A percentile compares a stretch with the other conserved stretches of the same genome.
phyloP scores from a whole-genome alignment of 208 protist species.

The Crithidia fasciculata region DNA sequence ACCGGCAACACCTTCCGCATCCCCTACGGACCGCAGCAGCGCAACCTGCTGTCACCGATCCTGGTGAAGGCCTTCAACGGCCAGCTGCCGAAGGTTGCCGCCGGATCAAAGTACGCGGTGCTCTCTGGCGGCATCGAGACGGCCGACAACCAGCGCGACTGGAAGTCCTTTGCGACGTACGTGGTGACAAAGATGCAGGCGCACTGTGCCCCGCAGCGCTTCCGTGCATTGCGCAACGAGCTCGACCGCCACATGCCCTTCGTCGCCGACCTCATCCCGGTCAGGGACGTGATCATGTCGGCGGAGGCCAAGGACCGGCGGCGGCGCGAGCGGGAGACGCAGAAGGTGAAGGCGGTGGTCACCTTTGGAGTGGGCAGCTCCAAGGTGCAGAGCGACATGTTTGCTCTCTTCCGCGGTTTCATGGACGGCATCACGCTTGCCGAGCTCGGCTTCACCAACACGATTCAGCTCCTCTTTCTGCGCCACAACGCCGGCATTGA shows the following conservation, averaged over 20 bases:
- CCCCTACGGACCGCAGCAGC: conserved; percentile 78
- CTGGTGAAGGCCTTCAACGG: conserved; percentile 81
- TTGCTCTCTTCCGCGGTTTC: conserved; percentile 79
- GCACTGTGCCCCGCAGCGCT: conserved; percentile 40
- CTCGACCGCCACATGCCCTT: conserved; percentile 84
- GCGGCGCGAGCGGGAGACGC: conserved; percentile 74
- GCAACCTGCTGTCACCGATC: conserved; percentile 54
- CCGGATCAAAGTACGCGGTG: conserved; percentile 71
- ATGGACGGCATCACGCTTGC: conserved; percentile 54
- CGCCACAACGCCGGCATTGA: conserved; percentile 80
- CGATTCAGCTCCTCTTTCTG: conserved; percentile 71
- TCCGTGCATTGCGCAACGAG: conserved; percentile 43
- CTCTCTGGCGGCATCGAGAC: conserved; percentile 85
- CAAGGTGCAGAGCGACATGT: conserved; percentile 90
- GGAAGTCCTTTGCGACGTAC: conserved; percentile 87
- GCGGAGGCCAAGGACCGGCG: conserved; percentile 58
- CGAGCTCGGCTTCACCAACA: conserved; percentile 80
- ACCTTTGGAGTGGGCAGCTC: conserved; percentile 78
- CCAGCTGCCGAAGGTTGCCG: conserved; percentile 59
- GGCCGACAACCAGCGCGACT: conserved; percentile 69
- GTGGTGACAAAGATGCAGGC: conserved; percentile 70
- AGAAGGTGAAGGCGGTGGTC: conserved; percentile 64
- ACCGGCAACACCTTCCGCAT: conserved; percentile 79
- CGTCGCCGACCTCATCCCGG: conserved; percentile 82
- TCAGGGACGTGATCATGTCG: conserved; percentile 68